phyloP scores from a whole-genome alignment of 768 basidiomycete genomes.

The Tylopilus plumbeoviolaceoides region DNA sequence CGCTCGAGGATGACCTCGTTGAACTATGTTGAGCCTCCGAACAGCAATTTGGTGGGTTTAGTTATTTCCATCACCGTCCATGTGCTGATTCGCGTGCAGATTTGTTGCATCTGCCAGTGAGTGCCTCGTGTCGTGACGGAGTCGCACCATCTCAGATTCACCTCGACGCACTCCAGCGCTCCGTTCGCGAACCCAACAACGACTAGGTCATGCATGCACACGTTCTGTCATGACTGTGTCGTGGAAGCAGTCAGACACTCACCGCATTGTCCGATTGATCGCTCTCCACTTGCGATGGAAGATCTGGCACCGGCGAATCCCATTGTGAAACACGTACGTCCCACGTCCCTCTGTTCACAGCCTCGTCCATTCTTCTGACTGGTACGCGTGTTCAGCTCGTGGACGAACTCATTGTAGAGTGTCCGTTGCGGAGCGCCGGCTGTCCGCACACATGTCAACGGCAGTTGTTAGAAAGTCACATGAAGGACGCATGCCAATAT shows the following conservation, averaged over 20 bases:
- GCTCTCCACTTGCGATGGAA: conserved; percentile 55
- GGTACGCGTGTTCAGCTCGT: conserved; percentile 53
- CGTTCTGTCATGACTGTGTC: conserved; percentile 85
- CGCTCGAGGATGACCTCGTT: conserved; percentile 23
- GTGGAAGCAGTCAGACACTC: conserved; percentile 61
- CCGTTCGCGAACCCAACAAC: conserved; percentile 78
- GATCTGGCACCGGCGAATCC: conserved; percentile 67
- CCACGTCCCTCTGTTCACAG: conserved; percentile 1
- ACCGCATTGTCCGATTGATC: conserved; percentile 80
- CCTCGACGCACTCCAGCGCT: conserved; percentile 35
- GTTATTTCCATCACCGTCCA: neutral
- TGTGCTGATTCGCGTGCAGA: conserved; percentile 35
- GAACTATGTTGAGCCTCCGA: conserved; percentile 59
- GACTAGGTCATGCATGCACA: conserved; percentile 73
- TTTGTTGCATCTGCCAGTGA: conserved; percentile 77
- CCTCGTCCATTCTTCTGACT: conserved; percentile 3
- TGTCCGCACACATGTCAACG: conserved; percentile 64
- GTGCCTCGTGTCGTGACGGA: conserved; percentile 2
- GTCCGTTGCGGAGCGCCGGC: conserved; percentile 55
- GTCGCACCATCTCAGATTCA: conserved; percentile 8
- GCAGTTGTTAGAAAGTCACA: conserved; percentile 58
- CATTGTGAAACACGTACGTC: conserved; percentile 57
- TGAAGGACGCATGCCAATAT: conserved; percentile 59
- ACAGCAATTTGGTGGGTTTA: conserved; percentile 56
- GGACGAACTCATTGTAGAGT: conserved; percentile 76